These are phyloP conservation scores for Capronia epimyces DNA, from an alignment of 2,329 filamentous ascomycete genomes.

Conservation along the genomic window DNA sequence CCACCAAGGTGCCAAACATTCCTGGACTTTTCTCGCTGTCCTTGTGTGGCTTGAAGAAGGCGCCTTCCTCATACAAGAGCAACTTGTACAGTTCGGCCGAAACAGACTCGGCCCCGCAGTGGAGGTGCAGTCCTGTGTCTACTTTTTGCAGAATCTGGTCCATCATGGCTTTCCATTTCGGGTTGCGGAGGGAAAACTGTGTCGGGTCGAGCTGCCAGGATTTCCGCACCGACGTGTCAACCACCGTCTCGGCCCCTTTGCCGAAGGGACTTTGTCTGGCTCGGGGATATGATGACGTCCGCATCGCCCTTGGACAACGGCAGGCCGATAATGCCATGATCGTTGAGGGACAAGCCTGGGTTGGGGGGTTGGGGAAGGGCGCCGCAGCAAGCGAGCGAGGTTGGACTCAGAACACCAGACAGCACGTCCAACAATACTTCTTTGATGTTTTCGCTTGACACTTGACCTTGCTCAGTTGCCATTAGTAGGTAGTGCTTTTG, in stretches of 20 bases:
- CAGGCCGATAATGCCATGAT: conserved; percentile 20
- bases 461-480: not conserved
- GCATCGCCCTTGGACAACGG: conserved; percentile 23
- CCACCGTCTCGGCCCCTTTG: conserved; percentile 38
- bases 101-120: conserved; percentile 30
- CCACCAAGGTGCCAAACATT: conserved; percentile 49
- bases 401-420: not conserved
- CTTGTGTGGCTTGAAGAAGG: conserved; percentile 46
- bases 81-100: conserved; percentile 44
- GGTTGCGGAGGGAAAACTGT: conserved; percentile 38
- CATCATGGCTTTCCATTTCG: conserved; percentile 32
- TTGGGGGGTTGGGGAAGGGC: conserved; percentile 4
- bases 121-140: conserved; percentile 7
- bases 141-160: conserved; percentile 1
- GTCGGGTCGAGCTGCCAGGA: conserved; percentile 41
- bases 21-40: conserved; percentile 46
- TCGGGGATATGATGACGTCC: conserved; percentile 22
- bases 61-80: conserved; percentile 48
- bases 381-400: conserved; percentile 13
- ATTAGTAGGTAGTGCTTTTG: too few relatives aligned
- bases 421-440: not conserved
- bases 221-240: conserved; percentile 41
- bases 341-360: conserved; percentile 21
- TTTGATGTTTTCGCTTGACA: not conserved
- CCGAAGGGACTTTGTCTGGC: conserved; percentile 33